Evolutionary conservation across 169 alveolate species (phyloP), one percentile per base, ranked within the genome.

Genomic region (Amoebophrya sp.): DNA sequence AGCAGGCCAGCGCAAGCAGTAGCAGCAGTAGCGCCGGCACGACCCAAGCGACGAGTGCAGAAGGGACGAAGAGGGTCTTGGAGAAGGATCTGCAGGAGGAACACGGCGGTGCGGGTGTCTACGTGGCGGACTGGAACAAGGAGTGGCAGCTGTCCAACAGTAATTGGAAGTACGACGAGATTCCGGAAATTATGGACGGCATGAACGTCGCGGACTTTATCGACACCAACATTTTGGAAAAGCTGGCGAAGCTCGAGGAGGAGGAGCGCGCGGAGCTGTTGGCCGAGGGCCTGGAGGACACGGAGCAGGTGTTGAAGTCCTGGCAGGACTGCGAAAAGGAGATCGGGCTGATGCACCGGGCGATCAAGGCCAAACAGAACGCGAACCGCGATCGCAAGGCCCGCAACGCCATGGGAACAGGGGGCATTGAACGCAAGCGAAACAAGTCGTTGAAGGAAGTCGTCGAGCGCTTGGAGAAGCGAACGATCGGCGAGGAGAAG

Each of bases 51-150:
- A 12, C 66, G 7, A 12, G 29, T 7, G 66, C 18, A 12, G 18
- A 12, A 18, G 29, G 29, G 66, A 66, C 1, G 83, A 66, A 0
- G 83, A 0, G 35, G 39, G 32, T 7, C 1, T 94, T 96, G 35
- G 95, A 96, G 88, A 95, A 95, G 54, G 98, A 97, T 90, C 91
- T 96, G 40, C 95, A 97, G 93, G 99, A 97, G 92, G 97, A 96
- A 92, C 94, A 96, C 89, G 99, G 99, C 23, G 99, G 99, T 0
- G 98, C 99, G 39, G 99, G 99, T 25, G 99, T 98, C n/a, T 99
- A 97, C 94, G 96, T 96, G n/a, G 95, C 96, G 41, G 98, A 97
- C 94, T 94, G 96, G 91, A 95, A 98, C 83, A 97, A 95, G 93
- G 94, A 96, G 91, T 95, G 93, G 53, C 94, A 96, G 25, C 96